These are phyloP conservation scores for Diaporthe australafricana DNA, from an alignment of 2,329 filamentous ascomycete genomes.

Conservation along the genomic window DNA sequence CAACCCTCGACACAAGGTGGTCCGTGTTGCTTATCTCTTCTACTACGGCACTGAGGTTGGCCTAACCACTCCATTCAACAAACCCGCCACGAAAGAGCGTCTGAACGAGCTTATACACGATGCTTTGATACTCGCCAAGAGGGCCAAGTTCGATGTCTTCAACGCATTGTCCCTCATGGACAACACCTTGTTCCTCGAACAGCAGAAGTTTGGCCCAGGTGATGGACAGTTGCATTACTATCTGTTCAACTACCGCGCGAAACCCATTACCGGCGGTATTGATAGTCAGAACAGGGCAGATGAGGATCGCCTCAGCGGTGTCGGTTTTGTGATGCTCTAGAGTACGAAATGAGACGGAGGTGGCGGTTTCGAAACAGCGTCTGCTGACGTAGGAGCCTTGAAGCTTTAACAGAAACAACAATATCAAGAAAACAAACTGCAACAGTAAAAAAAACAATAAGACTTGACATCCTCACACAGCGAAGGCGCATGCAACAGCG, in stretches of 20 bases:
- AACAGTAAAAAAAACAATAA: background rate
- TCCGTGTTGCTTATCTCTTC: slow-evolving; percentile 94
- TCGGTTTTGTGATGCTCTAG: slow-evolving; percentile 85
- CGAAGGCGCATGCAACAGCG: background rate
- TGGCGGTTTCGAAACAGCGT: background rate
- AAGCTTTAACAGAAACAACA: background rate
- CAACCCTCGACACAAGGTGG: slow-evolving; percentile 79
- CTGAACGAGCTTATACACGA: slow-evolving; percentile 86
- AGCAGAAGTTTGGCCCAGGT: slow-evolving; percentile 94
- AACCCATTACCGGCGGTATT: slow-evolving; percentile 86
- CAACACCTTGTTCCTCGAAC: slow-evolving; percentile 91
- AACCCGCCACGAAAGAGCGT: slow-evolving; percentile 76
- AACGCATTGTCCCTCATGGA: slow-evolving; percentile 95
- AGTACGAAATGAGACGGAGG: background rate
- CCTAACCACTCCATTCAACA: slow-evolving; percentile 68
- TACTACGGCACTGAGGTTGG: slow-evolving; percentile 93
- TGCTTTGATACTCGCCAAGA: slow-evolving; percentile 88
- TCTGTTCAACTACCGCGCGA: slow-evolving; percentile 94
- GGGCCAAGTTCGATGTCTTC: slow-evolving; percentile 90
- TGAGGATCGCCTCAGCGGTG: slow-evolving; percentile 81
- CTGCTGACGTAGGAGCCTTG: background rate
- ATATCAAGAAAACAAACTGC: background rate
- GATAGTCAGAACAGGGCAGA: slow-evolving; percentile 84
- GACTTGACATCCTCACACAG: background rate
- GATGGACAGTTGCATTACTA: slow-evolving; percentile 98